Conservation (phyloP, 495 filamentous ascomycete species). For the Podospora sp. region DNA sequence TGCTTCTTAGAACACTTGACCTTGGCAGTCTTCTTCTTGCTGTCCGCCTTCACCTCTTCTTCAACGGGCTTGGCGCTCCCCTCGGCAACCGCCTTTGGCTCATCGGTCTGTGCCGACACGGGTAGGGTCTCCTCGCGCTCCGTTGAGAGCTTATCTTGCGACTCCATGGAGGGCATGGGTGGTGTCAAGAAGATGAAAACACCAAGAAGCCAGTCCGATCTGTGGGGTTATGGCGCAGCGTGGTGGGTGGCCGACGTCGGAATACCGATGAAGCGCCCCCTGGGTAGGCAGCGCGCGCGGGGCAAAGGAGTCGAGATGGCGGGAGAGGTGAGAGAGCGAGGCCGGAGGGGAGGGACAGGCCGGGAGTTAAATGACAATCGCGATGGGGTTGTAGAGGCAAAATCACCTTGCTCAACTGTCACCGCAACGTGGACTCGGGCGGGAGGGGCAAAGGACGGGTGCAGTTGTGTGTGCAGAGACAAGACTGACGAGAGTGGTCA, state of each 20-base stretch:
- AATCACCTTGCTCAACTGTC: neutral
- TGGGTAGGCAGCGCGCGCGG: neutral
- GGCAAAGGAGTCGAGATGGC: neutral
- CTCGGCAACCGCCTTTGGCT: constrained; percentile 32
- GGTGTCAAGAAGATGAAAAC: neutral
- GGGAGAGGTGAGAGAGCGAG: no score
- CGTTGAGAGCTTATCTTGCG: constrained; percentile 25
- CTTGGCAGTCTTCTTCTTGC: constrained; percentile 41
- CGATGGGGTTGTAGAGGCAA: neutral
- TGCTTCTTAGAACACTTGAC: constrained; percentile 44
- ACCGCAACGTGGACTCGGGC: constrained; percentile 1
- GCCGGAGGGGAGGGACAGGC: no score
- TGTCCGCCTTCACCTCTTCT: constrained; percentile 31
- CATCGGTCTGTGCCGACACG: constrained; percentile 27
- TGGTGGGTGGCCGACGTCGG: neutral
- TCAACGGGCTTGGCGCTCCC: constrained; percentile 23
- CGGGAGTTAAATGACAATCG: neutral
- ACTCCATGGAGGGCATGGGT: constrained; percentile 23
- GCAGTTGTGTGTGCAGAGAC: neutral
- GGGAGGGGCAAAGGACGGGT: neutral
- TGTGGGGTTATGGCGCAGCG: neutral
- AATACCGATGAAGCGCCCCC: neutral
- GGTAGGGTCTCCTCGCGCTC: constrained; percentile 30
- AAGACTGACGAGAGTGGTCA: constrained; percentile 3
- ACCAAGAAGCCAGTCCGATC: neutral